Percentiles rank a stretch among this genome's conserved stretches.
phyloP scores from a whole-genome alignment of 352 stramenopile genomes.

The Phytophthora macrochlamydospora region DNA sequence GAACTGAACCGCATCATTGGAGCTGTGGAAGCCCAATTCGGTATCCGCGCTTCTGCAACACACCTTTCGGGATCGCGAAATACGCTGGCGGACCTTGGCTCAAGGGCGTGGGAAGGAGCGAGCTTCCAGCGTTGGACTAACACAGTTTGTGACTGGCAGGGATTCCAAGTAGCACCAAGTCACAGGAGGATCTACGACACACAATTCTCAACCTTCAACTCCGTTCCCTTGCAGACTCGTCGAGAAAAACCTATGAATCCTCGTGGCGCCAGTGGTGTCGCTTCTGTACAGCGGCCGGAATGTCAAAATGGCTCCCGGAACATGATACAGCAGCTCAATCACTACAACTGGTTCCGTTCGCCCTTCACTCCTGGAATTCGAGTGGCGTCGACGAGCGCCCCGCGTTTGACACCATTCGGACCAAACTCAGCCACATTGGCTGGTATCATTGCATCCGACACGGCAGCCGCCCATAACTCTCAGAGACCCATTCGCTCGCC shows the following conservation, averaged over 20 bases:
- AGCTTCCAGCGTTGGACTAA: no score
- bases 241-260: neutral
- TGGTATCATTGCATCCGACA: conserved; percentile 1
- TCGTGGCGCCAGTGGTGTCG: conserved; percentile 1
- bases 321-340: neutral
- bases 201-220: neutral
- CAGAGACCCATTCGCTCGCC: no score
- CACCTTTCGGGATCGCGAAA: conserved; percentile 1
- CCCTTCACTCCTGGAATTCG: no score
- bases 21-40: neutral
- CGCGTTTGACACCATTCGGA: neutral
- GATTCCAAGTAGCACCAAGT: neutral
- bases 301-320: neutral
- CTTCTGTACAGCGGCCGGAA: neutral
- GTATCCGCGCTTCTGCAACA: neutral
- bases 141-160: no score
- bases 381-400: no score
- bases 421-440: conserved; percentile 4
- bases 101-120: neutral
- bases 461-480: no score
- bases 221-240: conserved; percentile 2
- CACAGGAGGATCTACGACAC: neutral
- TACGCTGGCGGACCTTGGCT: conserved; percentile 2
- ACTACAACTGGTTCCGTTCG: neutral
- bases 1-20: conserved; percentile 1